Percentiles rank a stretch among this genome's conserved stretches.
These are phyloP conservation scores for Saccharomycopsis sp. DNA, from an alignment of 805 yeast species.

Conservation along the genomic window DNA sequence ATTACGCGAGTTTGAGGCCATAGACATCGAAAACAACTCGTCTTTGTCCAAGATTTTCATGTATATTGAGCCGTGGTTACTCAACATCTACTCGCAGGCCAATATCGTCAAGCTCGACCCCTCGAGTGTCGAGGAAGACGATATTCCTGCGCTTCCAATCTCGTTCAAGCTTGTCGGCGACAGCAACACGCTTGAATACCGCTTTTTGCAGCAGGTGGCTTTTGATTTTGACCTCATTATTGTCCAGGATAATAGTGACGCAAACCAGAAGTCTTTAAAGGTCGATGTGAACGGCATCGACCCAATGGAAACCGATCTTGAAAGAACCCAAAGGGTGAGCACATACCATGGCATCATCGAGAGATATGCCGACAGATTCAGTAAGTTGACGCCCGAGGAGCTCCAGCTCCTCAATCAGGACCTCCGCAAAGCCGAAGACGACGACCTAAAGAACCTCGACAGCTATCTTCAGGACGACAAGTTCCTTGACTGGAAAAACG, in stretches of 20 bases:
- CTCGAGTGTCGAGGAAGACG: slow-evolving; percentile 24
- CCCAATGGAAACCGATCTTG: slow-evolving; percentile 62
- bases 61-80: slow-evolving; percentile 41
- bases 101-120: slow-evolving; percentile 6
- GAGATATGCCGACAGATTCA: slow-evolving; percentile 54
- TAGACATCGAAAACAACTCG: slow-evolving; percentile 6
- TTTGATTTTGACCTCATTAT: slow-evolving; percentile 61
- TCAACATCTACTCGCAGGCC: slow-evolving; percentile 28
- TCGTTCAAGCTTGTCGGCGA: slow-evolving; percentile 41
- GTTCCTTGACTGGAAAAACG: slow-evolving; percentile 75
- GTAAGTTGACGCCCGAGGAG: slow-evolving; percentile 53
- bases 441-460: slow-evolving; percentile 26
- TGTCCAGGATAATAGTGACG: slow-evolving; percentile 46
- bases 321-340: slow-evolving; percentile 45
- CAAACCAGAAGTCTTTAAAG: slow-evolving; percentile 46
- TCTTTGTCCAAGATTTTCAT: slow-evolving; percentile 16
- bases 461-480: slow-evolving; percentile 65
- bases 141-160: slow-evolving; percentile 40
- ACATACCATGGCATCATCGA: slow-evolving; percentile 51
- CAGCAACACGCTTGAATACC: slow-evolving; percentile 35
- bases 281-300: slow-evolving; percentile 70
- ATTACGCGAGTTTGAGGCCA: slow-evolving; percentile 7
- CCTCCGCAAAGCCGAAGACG: slow-evolving; percentile 30
- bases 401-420: slow-evolving; percentile 26
- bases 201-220: slow-evolving; percentile 58